Conservation (phyloP, 1,284 basidiomycete species). For the Inonotus hispidus region DNA sequence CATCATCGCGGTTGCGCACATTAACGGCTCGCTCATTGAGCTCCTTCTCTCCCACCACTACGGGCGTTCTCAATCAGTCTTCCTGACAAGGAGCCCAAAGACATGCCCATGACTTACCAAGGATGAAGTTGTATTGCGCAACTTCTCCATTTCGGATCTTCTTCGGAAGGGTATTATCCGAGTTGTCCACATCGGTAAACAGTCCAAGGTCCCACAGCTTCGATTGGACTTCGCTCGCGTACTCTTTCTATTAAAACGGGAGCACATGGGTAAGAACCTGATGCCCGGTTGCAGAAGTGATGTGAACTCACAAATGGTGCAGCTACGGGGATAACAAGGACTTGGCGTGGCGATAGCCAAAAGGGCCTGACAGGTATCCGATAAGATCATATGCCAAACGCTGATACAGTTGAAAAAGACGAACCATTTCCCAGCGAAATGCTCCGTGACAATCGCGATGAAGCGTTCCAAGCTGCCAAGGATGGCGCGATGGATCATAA, state of each 20-base stretch:
- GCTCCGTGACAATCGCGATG: constrained; percentile 96
- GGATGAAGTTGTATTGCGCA: constrained; percentile 95
- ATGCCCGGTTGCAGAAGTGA: background rate
- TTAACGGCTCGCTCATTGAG: constrained; percentile 84
- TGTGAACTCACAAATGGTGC: constrained; percentile 64
- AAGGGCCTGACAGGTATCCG: constrained; percentile 64
- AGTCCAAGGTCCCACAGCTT: constrained; percentile 70
- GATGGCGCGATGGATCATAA: constrained; percentile 98
- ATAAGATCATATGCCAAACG: constrained; percentile 5
- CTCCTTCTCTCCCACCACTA: constrained; percentile 95
- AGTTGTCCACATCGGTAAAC: constrained; percentile 90
- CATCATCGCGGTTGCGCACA: constrained; percentile 90
- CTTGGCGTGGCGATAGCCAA: constrained; percentile 95
- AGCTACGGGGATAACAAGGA: constrained; percentile 92
- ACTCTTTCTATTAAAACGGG: constrained; percentile 63
- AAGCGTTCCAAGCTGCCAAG: constrained; percentile 94
- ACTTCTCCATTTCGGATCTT: constrained; percentile 94
- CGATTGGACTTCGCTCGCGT: constrained; percentile 77
- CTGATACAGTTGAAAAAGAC: background rate
- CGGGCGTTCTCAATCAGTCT: background rate
- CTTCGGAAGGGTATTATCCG: constrained; percentile 91
- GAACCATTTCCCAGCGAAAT: constrained; percentile 95
- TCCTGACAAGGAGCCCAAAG: background rate
- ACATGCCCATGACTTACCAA: constrained; percentile 55
- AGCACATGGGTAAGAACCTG: background rate